phyloP scores from a whole-genome alignment of 148 eudicot species.

The Amaranthus hypochondriacus region DNA sequence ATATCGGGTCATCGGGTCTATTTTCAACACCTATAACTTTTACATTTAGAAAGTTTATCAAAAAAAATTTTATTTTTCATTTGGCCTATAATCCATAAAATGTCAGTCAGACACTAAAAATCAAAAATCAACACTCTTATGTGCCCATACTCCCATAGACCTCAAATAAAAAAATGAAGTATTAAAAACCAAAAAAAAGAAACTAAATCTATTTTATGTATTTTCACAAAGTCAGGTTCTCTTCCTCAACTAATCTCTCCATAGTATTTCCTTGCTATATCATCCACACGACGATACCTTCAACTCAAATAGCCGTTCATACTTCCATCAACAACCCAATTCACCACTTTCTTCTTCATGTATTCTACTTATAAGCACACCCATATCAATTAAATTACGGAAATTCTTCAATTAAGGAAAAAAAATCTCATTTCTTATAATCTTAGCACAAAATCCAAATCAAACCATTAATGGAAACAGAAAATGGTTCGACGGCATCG shows the following conservation, averaged over 20 bases:
- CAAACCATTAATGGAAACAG: constrained; percentile 38
- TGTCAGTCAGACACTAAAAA: too few relatives aligned
- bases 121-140: too few relatives aligned
- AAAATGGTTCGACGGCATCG: constrained; percentile 24
- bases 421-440: neutral
- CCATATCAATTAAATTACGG: neutral
- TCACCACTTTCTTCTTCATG: neutral
- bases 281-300: neutral
- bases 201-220: neutral
- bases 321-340: neutral
- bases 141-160: too few relatives aligned
- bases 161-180: too few relatives aligned
- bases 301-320: neutral
- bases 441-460: neutral
- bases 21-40: too few relatives aligned
- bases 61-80: too few relatives aligned
- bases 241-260: neutral
- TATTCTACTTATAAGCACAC: neutral
- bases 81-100: too few relatives aligned
- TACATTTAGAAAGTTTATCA: too few relatives aligned
- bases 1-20: too few relatives aligned
- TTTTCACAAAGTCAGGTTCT: constrained; percentile 6
- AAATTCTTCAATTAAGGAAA: neutral
- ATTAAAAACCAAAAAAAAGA: too few relatives aligned
- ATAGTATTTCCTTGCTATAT: neutral